Evolutionary conservation across 2,329 filamentous ascomycete species (phyloP).

Genomic region (Aspergillus pseudonomiae): DNA sequence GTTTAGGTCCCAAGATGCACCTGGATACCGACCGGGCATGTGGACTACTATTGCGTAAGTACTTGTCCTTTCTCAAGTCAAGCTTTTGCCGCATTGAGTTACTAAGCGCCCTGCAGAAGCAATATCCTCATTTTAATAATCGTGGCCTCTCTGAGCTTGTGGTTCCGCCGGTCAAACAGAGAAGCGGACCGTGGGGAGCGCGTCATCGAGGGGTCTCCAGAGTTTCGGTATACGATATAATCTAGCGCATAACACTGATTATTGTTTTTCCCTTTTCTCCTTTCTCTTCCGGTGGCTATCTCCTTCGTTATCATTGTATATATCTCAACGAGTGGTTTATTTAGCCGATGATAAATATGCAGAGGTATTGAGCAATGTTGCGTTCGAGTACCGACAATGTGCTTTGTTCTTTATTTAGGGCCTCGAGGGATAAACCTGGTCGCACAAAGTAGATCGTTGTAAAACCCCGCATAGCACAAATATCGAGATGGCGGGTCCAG

Average conservation of each 20-base stretch:
- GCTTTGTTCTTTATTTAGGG: neutral
- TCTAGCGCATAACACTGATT: neutral
- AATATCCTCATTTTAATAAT: conserved; percentile 38
- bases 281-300: neutral
- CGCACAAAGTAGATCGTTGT: neutral
- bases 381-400: neutral
- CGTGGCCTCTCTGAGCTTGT: conserved; percentile 30
- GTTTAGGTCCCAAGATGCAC: conserved; percentile 56
- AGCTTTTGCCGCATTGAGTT: neutral
- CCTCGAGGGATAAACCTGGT: neutral
- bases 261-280: neutral
- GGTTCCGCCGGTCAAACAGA: conserved; percentile 35
- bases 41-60: conserved; percentile 36
- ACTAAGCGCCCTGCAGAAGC: conserved; percentile 27
- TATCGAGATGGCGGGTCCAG: neutral
- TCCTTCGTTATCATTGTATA: neutral
- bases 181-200: conserved; percentile 38
- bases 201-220: conserved; percentile 37
- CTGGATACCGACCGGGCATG: conserved; percentile 36
- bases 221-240: conserved; percentile 42
- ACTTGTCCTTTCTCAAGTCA: neutral
- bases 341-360: neutral
- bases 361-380: neutral
- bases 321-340: neutral
- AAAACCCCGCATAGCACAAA: neutral